A percentile compares a stretch with the other conserved stretches of the same genome.
phyloP scores from a whole-genome alignment of 2,329 filamentous ascomycete genomes.

The Hymenotorrendiella dingleyae region DNA sequence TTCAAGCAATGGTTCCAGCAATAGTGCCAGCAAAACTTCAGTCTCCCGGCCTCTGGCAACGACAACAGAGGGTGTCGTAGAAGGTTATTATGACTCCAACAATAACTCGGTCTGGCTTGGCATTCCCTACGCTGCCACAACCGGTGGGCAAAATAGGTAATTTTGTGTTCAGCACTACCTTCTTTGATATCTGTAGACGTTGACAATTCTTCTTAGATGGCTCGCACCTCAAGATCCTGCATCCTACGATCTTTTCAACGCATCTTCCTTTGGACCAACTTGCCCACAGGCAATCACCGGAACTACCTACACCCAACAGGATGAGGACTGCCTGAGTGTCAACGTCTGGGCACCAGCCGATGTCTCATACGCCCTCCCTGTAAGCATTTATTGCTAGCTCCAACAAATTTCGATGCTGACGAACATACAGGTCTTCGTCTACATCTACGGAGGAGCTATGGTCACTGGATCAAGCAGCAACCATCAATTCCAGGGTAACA shows the following conservation, averaged over 20 bases:
- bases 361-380: slow-evolving; percentile 17
- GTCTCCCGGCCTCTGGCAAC: slow-evolving; percentile 13
- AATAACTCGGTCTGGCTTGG: slow-evolving; percentile 34
- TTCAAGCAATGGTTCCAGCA: too few relatives aligned
- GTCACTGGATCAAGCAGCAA: slow-evolving; percentile 38
- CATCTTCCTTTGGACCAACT: slow-evolving; percentile 16
- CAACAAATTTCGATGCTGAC: not conserved
- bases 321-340: slow-evolving; percentile 39
- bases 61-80: slow-evolving; percentile 30
- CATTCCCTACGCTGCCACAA: slow-evolving; percentile 36
- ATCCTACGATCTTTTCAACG: slow-evolving; percentile 16
- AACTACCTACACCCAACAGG: slow-evolving; percentile 23
- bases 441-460: slow-evolving; percentile 31
- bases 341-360: slow-evolving; percentile 33
- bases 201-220: too few relatives aligned
- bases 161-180: too few relatives aligned
- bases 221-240: slow-evolving; percentile 26
- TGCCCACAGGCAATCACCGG: slow-evolving; percentile 27
- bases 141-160: slow-evolving; percentile 35
- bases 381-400: too few relatives aligned
- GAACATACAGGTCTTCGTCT: slow-evolving; percentile 29
- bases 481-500: slow-evolving; percentile 19
- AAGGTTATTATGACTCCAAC: slow-evolving; percentile 33
- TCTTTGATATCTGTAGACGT: too few relatives aligned
- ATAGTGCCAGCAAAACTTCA: too few relatives aligned